These are phyloP conservation scores for Coemansia sp. DNA, from an alignment of 192 early-diverging fungal species.

Conservation along the genomic window DNA sequence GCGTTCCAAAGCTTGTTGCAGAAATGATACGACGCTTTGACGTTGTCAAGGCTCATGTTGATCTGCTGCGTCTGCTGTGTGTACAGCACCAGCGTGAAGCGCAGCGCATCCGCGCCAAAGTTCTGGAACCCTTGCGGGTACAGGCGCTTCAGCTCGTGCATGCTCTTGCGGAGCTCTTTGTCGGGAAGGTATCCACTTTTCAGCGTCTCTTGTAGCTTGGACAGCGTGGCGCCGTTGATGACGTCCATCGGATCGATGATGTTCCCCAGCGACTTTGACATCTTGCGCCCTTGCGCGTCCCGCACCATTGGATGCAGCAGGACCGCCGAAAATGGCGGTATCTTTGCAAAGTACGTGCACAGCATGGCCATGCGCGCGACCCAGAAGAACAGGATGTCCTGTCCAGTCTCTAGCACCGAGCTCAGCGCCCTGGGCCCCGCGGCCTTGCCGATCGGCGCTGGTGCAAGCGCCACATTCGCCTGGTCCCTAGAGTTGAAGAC, in stretches of 20 bases:
- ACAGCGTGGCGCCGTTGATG: constrained; percentile 57
- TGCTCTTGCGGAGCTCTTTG: constrained; percentile 66
- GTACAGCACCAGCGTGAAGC: constrained; percentile 62
- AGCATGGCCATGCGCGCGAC: constrained; percentile 97
- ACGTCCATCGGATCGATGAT: constrained; percentile 65
- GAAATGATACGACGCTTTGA: constrained; percentile 81
- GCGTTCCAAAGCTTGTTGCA: constrained; percentile 98
- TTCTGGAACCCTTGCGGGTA: constrained; percentile 86
- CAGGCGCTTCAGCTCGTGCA: constrained; percentile 61
- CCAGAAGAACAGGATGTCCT: constrained; percentile 99
- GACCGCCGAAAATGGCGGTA: constrained; percentile 80
- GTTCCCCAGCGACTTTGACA: constrained; percentile 83
- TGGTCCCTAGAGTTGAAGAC: constrained; percentile 45
- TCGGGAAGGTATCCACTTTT: constrained; percentile 66
- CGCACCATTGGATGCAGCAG: constrained; percentile 93
- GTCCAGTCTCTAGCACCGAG: constrained; percentile 85
- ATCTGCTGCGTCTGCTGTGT: constrained; percentile 85
- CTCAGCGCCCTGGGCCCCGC: constrained; percentile 47
- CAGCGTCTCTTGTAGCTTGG: constrained; percentile 60
- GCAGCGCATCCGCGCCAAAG: constrained; percentile 85
- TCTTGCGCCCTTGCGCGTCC: constrained; percentile 61
- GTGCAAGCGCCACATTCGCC: not conserved
- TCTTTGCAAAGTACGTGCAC: constrained; percentile 71
- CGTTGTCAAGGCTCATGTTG: constrained; percentile 83
- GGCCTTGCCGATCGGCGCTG: not conserved